These are phyloP conservation scores for Cylindrotheca fusiformis DNA, from an alignment of 108 stramenopile species.

Conservation along the genomic window DNA sequence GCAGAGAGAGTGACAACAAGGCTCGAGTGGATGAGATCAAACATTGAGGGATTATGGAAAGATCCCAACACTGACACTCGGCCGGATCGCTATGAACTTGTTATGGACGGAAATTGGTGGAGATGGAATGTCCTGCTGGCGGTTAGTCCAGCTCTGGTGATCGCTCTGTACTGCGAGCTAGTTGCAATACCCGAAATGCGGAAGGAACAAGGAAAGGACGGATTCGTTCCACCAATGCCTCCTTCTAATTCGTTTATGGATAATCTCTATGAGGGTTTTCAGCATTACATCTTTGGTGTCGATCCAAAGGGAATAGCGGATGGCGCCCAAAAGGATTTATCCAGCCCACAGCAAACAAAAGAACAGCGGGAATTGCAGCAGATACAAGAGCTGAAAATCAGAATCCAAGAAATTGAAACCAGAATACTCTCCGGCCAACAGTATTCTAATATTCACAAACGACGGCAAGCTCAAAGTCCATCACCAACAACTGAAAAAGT, in stretches of 20 bases:
- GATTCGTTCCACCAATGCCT: not conserved
- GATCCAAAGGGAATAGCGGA: not conserved
- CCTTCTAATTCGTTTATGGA: not conserved
- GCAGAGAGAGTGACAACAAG: slow-evolving; percentile 11
- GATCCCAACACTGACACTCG: not conserved
- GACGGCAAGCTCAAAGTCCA: not conserved
- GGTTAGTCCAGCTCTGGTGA: slow-evolving; percentile 18
- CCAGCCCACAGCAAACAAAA: slow-evolving; percentile 8
- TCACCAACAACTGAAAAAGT: too few species aligned
- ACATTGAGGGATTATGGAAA: slow-evolving; percentile 4
- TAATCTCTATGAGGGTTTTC: not conserved
- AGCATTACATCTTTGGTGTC: not conserved
- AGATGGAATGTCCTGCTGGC: slow-evolving; percentile 44
- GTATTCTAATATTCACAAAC: not conserved
- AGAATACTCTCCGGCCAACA: not conserved
- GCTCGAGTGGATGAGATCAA: slow-evolving; percentile 4
- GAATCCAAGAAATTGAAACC: slow-evolving; percentile 3
- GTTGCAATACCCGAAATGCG: slow-evolving; percentile 27
- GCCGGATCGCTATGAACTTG: slow-evolving; percentile 12
- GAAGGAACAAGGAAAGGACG: slow-evolving; percentile 8
- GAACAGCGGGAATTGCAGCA: slow-evolving; percentile 5
- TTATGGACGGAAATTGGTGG: slow-evolving; percentile 46
- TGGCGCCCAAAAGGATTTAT: not conserved
- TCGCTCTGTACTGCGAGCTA: slow-evolving; percentile 37
- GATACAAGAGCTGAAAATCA: slow-evolving; percentile 4